Evolutionary conservation across 1,284 basidiomycete genomes (phyloP).

Genomic region (Heterobasidion annosum): DNA sequence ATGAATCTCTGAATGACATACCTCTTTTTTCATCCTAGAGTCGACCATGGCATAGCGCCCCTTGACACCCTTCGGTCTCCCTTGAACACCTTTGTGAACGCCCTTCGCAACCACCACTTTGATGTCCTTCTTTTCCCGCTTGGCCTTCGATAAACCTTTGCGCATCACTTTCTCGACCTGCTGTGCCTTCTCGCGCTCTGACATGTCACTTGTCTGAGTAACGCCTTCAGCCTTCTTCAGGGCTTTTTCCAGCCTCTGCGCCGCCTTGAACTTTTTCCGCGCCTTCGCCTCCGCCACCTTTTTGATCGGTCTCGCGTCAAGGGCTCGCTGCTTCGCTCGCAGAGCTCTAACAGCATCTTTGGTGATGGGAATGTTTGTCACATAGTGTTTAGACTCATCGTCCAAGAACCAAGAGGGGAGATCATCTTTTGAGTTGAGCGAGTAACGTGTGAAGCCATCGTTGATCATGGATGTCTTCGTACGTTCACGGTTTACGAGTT

Average conservation of each 20-base stretch:
- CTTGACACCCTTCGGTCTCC: constrained; percentile 93
- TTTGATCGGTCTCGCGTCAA: constrained; percentile 98
- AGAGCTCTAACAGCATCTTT: constrained; percentile 91
- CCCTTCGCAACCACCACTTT: constrained; percentile 94
- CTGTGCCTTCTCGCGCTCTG: constrained; percentile 90
- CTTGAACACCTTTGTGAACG: constrained; percentile 82
- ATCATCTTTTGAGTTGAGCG: constrained; percentile 85
- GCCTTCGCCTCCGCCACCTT: constrained; percentile 99
- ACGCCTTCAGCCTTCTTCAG: constrained; percentile 97
- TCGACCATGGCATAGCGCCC: constrained; percentile 93
- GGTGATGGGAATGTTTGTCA: constrained; percentile 91
- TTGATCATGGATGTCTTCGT: constrained; percentile 89
- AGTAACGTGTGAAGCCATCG: constrained; percentile 93
- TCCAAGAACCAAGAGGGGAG: constrained; percentile 97
- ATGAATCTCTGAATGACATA: constrained; percentile 16
- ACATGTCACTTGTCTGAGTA: constrained; percentile 83
- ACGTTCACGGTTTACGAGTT: constrained; percentile 86
- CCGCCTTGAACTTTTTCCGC: constrained; percentile 90
- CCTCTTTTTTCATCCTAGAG: constrained; percentile 79
- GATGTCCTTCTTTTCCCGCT: constrained; percentile 70
- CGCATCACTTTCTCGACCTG: constrained; percentile 90
- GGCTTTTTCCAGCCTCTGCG: constrained; percentile 82
- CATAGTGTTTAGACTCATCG: constrained; percentile 92
- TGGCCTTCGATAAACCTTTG: constrained; percentile 60
- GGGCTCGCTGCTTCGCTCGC: constrained; percentile 84